These are phyloP conservation scores for Diaporthe citriasiana DNA, from an alignment of 2,329 filamentous ascomycete genomes.

Conservation along the genomic window DNA sequence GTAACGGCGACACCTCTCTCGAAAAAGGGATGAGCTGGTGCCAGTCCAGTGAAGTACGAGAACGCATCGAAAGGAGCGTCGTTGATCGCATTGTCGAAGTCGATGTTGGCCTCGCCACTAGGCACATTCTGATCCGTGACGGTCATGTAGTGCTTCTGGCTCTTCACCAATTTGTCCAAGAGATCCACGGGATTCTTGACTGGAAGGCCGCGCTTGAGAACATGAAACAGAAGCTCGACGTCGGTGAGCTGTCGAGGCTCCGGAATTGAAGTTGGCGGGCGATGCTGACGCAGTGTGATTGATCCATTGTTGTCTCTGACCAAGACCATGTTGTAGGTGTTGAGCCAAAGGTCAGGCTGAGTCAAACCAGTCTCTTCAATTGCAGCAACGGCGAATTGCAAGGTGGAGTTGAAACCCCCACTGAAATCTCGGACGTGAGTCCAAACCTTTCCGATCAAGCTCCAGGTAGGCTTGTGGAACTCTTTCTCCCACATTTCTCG, in stretches of 20 bases:
- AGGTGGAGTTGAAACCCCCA: background rate
- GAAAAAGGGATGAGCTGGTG: background rate
- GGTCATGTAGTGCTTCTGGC: constrained; percentile 28
- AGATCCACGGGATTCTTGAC: constrained; percentile 16
- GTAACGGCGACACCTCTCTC: constrained; percentile 19
- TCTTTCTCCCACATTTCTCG: constrained; percentile 37
- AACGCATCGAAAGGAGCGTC: constrained; percentile 4
- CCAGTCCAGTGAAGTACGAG: background rate
- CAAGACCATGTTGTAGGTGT: constrained; percentile 11
- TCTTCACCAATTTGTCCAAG: background rate
- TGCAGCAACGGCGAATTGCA: constrained; percentile 4
- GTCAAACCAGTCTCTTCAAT: background rate
- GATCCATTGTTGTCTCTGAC: background rate
- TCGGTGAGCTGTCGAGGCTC: constrained; percentile 22
- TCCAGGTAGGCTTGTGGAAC: constrained; percentile 28
- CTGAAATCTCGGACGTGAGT: constrained; percentile 36
- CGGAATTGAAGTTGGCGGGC: background rate
- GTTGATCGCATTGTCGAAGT: background rate
- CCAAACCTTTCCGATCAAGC: constrained; percentile 32
- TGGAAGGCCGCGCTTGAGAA: constrained; percentile 16
- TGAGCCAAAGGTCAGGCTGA: constrained; percentile 7
- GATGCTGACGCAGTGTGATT: background rate
- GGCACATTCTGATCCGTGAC: background rate
- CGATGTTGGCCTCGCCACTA: background rate
- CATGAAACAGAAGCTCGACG: constrained; percentile 24